Evolutionary conservation across 257 asterid species (phyloP), one percentile per base, ranked within the genome.

Genomic region (Penstemon eatonii): DNA sequence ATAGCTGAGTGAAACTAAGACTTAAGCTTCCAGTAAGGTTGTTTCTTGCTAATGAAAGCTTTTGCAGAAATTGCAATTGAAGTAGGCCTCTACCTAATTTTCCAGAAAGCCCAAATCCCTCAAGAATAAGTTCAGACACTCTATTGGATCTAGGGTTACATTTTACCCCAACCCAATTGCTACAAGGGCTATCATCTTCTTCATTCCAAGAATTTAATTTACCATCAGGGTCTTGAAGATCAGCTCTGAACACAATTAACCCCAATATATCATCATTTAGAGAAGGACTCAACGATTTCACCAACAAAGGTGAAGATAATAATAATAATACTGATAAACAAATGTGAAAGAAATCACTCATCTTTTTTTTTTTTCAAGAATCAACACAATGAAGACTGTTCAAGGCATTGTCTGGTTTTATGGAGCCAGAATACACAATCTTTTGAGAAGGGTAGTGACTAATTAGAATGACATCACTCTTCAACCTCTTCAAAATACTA

Each of bases 121-220:
- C 97, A 61, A 94, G 96, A 69, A 83, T 88, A 69, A 94, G 89
- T 63, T 91, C 97, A 44, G 96, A 76, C 4, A 94, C 99, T 73
- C 99, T 79, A 65, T 89, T 91, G 87, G 97, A 91, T 91, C 93
- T 86, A 47, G 93, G 93, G 80, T 89, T 85, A 73, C 96, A 91
- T 79, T 79, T 79, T 4, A 94, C 83, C 69, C 99, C 96, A 45
- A 66, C 19, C 99, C 99, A 94, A 56, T 73, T 80, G 59, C 68
- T 83, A 70, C 98, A 94, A 9, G 99, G 91, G 85, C 81, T 91
- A 13, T 84, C 83, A 44, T 85, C 98, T 46, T 94, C 98, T 78
- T 91, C 99, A 62, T 83, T 89, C 99, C 99, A 94, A 25, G 99
- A 89, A 42, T 38, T 62, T 45, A 94, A 66, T 71, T 87, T 94